Conservation (phyloP, 768 basidiomycete species). For the Serendipita sp. region DNA sequence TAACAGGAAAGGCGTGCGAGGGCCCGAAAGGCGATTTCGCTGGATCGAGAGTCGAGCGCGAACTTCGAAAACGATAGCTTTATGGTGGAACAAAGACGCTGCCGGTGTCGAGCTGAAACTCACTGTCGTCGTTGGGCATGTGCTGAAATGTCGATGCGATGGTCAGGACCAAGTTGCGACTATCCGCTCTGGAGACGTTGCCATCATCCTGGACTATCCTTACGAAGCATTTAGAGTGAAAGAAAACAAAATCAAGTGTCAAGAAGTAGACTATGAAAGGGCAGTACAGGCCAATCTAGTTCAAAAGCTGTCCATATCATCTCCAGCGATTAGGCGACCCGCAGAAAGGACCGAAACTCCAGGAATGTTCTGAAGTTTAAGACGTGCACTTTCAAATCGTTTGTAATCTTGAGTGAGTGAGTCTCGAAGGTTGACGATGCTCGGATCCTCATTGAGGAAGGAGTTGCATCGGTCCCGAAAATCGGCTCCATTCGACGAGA, state of each 20-base stretch:
- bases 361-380: not conserved
- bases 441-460: not conserved
- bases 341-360: too few species aligned
- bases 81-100: not conserved
- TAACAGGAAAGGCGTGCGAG: not conserved
- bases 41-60: not conserved
- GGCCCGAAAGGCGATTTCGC: conserved; percentile 4
- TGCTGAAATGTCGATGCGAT: not conserved
- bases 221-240: too few species aligned
- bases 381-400: not conserved
- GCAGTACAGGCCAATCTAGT: too few species aligned
- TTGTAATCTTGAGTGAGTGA: not conserved
- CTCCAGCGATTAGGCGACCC: too few species aligned
- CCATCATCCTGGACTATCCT: too few species aligned
- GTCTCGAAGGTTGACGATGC: not conserved
- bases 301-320: too few species aligned
- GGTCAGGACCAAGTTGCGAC: not conserved
- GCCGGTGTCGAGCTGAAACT: not conserved
- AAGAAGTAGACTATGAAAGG: too few species aligned
- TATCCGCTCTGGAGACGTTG: not conserved
- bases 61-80: not conserved
- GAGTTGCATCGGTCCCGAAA: not conserved
- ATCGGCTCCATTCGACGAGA: conserved; percentile 17
- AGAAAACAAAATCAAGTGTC: too few species aligned
- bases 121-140: conserved; percentile 6